Evolutionary conservation across 78 protist species (phyloP).

Genomic region (Dictyostelium purpureum): DNA sequence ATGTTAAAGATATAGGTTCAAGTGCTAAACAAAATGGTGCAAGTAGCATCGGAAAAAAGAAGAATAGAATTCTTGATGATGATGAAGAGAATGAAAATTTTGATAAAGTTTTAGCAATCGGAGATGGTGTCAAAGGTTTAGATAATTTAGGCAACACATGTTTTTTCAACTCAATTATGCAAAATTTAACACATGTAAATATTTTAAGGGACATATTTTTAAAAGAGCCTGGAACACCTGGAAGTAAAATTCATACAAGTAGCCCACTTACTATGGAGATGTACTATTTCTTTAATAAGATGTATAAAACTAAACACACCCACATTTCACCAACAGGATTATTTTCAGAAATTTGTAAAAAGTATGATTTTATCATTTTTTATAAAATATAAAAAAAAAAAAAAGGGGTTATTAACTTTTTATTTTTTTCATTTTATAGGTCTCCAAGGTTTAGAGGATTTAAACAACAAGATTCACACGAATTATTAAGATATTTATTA

Average conservation of each 20-base stretch:
- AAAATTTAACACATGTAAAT: conserved; percentile 63
- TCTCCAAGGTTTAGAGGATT: conserved; percentile 79
- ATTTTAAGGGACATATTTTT: conserved; percentile 39
- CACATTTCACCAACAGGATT: conserved; percentile 51
- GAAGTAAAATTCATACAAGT: conserved; percentile 8
- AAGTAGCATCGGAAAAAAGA: neutral
- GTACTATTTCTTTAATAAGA: conserved; percentile 39
- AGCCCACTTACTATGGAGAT: conserved; percentile 37
- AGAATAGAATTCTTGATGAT: neutral
- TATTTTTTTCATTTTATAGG: neutral
- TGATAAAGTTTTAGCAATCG: neutral
- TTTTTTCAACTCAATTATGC: conserved; percentile 75
- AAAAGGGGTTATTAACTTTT: neutral
- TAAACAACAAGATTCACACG: conserved; percentile 82
- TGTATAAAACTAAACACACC: conserved; percentile 21
- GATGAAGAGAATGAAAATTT: neutral
- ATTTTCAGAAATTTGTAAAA: conserved; percentile 47
- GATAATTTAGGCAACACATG: conserved; percentile 76
- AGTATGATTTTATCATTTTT: conserved; percentile 45
- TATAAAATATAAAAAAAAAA: neutral
- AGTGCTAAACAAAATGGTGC: neutral
- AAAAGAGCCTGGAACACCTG: neutral
- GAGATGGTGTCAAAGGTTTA: conserved; percentile 63
- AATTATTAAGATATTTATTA: conserved; percentile 50
- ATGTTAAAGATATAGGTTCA: neutral